Base-by-base conservation (phyloP, 805 yeast genomes). In the Teunomyces funiuensis region DNA sequence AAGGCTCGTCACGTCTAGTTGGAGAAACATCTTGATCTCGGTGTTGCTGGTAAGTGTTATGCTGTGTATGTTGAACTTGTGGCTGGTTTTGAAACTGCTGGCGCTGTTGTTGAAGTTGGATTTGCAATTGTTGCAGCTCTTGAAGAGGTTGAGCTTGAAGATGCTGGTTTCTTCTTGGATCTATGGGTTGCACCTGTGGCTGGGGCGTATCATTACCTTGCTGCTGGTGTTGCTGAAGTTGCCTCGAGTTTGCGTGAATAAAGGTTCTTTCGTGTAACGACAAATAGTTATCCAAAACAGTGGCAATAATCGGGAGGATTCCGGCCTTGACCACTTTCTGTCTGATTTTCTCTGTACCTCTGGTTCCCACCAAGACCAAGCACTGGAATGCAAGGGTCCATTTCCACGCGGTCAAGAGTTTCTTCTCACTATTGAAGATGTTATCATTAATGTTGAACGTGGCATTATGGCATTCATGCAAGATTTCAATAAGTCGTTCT, bases 381-480 rank as follows among this genome's bases (percentile, higher is more conserved):
- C 97, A 90, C 67, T 91, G 99, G 57, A 93, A 82, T 0, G 97
- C 87, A 41, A 91, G 68, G 5, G 96, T 87, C 99, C 99, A 91
- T 66, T 91, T 91, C 97, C 97, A 91, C 0, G 95, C 90, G n/a
- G 85, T 72, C 48, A 88, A 70, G 18, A 82, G 75, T 45, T 67
- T 71, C 47, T 57, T 62, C 43, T 71, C 76, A 37, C 61, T 57
- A 45, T 63, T 64, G 47, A 63, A 60, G 22, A 63, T 58, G 43
- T 52, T 59, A 39, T 64, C 71, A 34, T 42, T 51, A 25, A 54
- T 43, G 44, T 54, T 59, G 44, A 53, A 61, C 5, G 63, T 57
- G 33, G 60, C 50, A 50, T 63, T 64, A 47, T 77, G 80, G 57
- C 97, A 90, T 53, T 85, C 95, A 57, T 87, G 86, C 41, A 91